These are phyloP conservation scores for Ceratobasidium sp. DNA, from an alignment of 1,284 basidiomycete species.

Conservation along the genomic window DNA sequence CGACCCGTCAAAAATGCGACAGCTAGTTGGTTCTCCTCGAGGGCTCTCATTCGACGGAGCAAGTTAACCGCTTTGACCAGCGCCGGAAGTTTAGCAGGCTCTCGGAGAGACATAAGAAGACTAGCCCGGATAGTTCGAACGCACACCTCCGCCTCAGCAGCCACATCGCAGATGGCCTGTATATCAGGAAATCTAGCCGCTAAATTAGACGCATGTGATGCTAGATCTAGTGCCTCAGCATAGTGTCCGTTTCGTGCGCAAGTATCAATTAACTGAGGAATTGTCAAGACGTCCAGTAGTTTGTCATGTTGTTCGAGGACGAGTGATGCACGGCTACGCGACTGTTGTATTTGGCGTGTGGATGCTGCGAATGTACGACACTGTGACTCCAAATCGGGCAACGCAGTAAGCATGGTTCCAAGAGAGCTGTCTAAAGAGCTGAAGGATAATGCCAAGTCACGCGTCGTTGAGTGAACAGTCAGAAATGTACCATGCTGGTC, in stretches of 20 bases:
- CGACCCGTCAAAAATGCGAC: conserved; percentile 77
- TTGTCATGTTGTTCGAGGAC: conserved; percentile 93
- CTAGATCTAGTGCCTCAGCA: conserved; percentile 87
- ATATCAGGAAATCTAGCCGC: conserved; percentile 61
- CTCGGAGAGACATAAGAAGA: conserved; percentile 82
- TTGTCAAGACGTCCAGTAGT: conserved; percentile 88
- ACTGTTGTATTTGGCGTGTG: conserved; percentile 70
- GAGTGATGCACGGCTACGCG: conserved; percentile 78
- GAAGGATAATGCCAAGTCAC: conserved; percentile 75
- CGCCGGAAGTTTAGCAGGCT: conserved; percentile 87
- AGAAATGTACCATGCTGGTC: conserved; percentile 91
- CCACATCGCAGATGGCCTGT: conserved; percentile 67
- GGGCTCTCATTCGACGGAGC: conserved; percentile 79
- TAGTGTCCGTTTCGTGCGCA: conserved; percentile 93
- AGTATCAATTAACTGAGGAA: conserved; percentile 89
- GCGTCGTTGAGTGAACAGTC: conserved; percentile 79
- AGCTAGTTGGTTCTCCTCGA: conserved; percentile 74
- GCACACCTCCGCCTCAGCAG: conserved; percentile 80
- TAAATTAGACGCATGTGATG: conserved; percentile 72
- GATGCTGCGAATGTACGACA: conserved; percentile 73
- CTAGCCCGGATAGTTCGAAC: conserved; percentile 75
- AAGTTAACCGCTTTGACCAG: conserved; percentile 90
- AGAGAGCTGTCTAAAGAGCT: conserved; percentile 76
- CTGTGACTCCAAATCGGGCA: conserved; percentile 79
- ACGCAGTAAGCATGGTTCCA: conserved; percentile 70